phyloP scores from a whole-genome alignment of 116 monocot species.

The Iris pallida region DNA sequence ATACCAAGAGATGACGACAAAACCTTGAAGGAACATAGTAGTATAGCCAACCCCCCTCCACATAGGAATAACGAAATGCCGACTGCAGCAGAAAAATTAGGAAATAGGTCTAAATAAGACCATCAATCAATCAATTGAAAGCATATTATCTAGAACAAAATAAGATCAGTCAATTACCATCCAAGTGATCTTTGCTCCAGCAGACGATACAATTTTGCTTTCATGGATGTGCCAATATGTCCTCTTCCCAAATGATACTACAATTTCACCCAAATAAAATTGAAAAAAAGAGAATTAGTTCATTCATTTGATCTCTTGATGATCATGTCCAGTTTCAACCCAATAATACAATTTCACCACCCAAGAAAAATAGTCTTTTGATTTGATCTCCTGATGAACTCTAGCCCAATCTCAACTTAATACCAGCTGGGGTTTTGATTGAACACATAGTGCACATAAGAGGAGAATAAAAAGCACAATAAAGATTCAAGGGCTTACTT shows the following conservation, averaged over 20 bases:
- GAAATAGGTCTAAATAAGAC: constrained; percentile 6
- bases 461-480: no score
- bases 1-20: background rate
- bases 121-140: constrained; percentile 3
- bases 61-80: constrained; percentile 87
- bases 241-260: constrained; percentile 92
- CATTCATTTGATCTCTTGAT: no score
- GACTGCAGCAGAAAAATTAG: constrained; percentile 40
- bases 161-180: constrained; percentile 42
- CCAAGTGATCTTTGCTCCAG: constrained; percentile 67
- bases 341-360: no score
- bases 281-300: constrained; percentile 3
- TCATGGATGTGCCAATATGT: constrained; percentile 86
- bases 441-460: no score
- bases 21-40: constrained; percentile 92
- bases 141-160: background rate
- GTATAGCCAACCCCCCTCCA: constrained; percentile 86
- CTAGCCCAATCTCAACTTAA: no score
- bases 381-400: no score
- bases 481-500: no score
- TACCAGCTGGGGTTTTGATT: no score
- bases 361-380: no score
- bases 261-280: background rate
- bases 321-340: no score
- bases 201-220: constrained; percentile 61